Base-by-base conservation (phyloP, 192 early-diverging fungal genomes). In the Coemansia sp. region DNA sequence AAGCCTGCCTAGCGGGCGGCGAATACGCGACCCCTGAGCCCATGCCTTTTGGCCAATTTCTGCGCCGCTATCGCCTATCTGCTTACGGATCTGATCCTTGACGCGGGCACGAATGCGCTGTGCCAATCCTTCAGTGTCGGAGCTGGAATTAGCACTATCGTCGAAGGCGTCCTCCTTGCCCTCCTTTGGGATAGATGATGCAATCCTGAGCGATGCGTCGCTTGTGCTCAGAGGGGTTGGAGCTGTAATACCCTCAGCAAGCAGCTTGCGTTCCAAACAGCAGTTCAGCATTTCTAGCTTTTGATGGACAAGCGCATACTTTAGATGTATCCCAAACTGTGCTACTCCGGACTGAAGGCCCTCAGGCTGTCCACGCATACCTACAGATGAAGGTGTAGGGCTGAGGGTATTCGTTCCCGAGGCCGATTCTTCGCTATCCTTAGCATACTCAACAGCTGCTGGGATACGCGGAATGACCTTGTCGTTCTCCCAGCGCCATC, bases 201-300 rank as follows among this genome's bases (percentile, higher is more conserved):
- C 2, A 7, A 33, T n/a, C 18, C 31, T 57, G 18, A 57, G n/a
- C 18, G 55, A 30, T 16, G 55, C 25, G 16, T 31, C 55, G 31
- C 31, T 34, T 15, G 29, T 6, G 31, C 55, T 57, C 5, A 34
- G 29, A 9, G 55, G 13, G 25, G 20, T 34, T n/a, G 28, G 55
- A 57, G 31, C 30, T 57, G 55, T 18, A n/a, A 31, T 18, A 12
- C 55, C 55, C n/a, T 57, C 55, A 33, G 55, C 55, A 57, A 57
- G 48, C 37, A 71, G 43, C 35, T 70, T 74, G 61, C 87, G 84
- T 23, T 80, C 68, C 39, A 88, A 81, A 70, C 92, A 93, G 64
- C 89, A 91, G 71, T 93, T 93, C 53, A 93, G 76, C 91, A 93
- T 92, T 35, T 88, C 84, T 15, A 93, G 72, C 51, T 92, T 93